Conservation (phyloP, 805 yeast genomes). For the Hanseniaspora hatyaiensis region DNA sequence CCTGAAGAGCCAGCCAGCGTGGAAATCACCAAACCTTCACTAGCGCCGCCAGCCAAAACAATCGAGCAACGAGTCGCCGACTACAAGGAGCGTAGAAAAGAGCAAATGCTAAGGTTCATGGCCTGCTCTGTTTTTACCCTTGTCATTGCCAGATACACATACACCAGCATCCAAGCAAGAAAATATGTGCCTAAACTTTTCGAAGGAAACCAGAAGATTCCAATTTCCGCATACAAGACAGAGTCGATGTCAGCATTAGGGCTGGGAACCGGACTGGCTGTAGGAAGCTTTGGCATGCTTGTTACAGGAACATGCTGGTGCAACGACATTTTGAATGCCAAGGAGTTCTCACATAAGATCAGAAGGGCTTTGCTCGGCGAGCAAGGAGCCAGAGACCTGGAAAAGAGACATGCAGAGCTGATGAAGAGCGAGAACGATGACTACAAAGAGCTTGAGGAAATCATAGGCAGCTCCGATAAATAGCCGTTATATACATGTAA, state of each 20-base stretch:
- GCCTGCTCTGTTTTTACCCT: conserved; percentile 64
- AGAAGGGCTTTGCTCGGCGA: conserved; percentile 58
- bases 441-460: conserved; percentile 4
- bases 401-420: conserved; percentile 19
- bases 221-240: conserved; percentile 63
- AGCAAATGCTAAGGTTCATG: conserved; percentile 60
- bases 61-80: conserved; percentile 26
- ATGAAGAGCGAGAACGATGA: conserved; percentile 5
- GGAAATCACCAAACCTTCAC: not conserved
- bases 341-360: conserved; percentile 63
- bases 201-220: conserved; percentile 78
- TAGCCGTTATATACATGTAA: not conserved
- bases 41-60: too few species aligned
- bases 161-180: conserved; percentile 59
- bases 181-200: conserved; percentile 65
- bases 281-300: conserved; percentile 59
- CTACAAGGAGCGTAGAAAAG: conserved; percentile 51
- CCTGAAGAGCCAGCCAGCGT: too few species aligned
- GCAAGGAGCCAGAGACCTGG: conserved; percentile 27
- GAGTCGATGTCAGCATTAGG: conserved; percentile 81
- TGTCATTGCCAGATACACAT: conserved; percentile 60
- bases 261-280: conserved; percentile 66
- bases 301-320: conserved; percentile 71
- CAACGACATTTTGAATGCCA: conserved; percentile 53
- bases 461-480: not conserved